Evolutionary conservation across 163 green algal genomes (phyloP).

Genomic region (Smithsoniella earleae): DNA sequence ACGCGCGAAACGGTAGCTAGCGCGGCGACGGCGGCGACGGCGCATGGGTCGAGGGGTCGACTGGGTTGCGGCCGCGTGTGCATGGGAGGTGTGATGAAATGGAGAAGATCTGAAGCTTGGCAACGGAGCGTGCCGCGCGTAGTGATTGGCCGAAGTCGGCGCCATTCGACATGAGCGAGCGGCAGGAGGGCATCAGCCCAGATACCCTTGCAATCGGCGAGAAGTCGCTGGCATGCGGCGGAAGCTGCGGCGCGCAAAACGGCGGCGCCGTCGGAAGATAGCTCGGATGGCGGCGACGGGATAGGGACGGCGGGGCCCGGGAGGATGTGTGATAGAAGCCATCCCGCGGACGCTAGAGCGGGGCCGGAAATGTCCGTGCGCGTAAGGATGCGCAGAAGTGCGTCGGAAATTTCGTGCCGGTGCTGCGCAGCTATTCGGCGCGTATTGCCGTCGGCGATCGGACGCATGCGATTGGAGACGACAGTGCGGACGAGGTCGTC

Average conservation of each 20-base stretch:
- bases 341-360: not conserved
- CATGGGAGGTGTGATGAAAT: conserved; percentile 21
- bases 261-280: not conserved
- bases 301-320: not conserved
- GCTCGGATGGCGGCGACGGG: not conserved
- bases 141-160: not conserved
- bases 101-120: conserved; percentile 7
- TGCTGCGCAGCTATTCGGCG: conserved; percentile 2
- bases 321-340: conserved; percentile 5
- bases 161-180: not conserved
- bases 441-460: not conserved
- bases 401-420: conserved; percentile 15
- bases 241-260: not conserved
- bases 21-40: conserved; percentile 18
- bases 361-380: not conserved
- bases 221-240: not conserved
- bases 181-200: conserved; percentile 25
- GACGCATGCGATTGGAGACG: conserved; percentile 16
- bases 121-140: not conserved
- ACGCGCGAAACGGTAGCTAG: not conserved
- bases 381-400: not conserved
- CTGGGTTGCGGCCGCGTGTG: not conserved
- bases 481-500: not conserved
- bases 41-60: conserved; percentile 10
- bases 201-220: not conserved